Base-by-base conservation (phyloP, 345 rosid genomes). In the Erysimum cheiranthoides region DNA sequence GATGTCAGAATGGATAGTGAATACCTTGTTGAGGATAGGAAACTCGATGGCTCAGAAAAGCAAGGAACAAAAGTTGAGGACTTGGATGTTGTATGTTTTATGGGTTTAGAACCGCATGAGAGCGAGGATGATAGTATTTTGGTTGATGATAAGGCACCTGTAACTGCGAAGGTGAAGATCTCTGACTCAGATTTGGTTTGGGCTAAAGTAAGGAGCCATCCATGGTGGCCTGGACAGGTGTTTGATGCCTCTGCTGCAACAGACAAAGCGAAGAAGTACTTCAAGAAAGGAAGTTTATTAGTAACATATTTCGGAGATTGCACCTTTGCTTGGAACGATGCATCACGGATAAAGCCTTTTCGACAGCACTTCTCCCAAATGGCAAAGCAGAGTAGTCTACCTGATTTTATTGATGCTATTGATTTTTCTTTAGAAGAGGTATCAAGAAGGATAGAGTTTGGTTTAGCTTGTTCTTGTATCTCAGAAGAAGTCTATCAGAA, bases 221-320 rank as follows among this genome's bases (percentile, higher is more conserved):
- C 96, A 0, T 93, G 98, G 98, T 91, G 98, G 97, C 97, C 96
- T 4, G 96, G 91, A 50, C 95, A 89, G 79, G 80, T 88, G 65
- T 81, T 87, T 82, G 88, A 86, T 66, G 60, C 69, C 76, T 84
- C 85, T 4, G 89, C 68, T 46, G 87, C 88, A 4, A 74, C 93
- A n/a, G 60, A 75, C n/a, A 76, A 81, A 79, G 95, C 96, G 2
- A 81, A 77, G 73, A 84, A 88, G 82, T 66, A 90, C 69, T 85
- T 75, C 66, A 90, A 82, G 78, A 89, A 81, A 80, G 85, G 80
- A 6, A 58, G 82, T 43, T 80, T 69, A 71, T 80, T 91, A 68
- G 76, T 93, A 28, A 90, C 87, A 2, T 90, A 88, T 74, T 88
- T 88, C 63, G 93, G 94, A 74, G 94, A 93, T 74, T 87, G 79